Percentiles rank a stretch among this genome's conserved stretches.
Evolutionary conservation across 805 yeast species (phyloP).

Genomic region (Lipomyces starkeyi): DNA sequence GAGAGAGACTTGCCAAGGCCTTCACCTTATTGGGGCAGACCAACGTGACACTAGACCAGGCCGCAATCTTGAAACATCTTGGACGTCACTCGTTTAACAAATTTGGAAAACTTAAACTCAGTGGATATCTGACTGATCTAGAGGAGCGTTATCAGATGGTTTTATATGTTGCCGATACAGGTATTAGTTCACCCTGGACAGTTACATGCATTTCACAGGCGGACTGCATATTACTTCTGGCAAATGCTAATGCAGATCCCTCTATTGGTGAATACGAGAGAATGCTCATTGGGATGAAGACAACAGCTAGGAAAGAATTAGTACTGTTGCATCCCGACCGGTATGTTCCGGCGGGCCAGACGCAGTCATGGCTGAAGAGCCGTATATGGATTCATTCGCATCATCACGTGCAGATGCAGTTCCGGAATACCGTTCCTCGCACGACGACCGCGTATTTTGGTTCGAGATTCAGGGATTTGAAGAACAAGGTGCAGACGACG

Average conservation of each 20-base stretch:
- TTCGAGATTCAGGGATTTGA: slow-evolving; percentile 38
- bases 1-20: slow-evolving; percentile 71
- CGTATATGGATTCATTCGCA: slow-evolving; percentile 92
- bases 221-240: slow-evolving; percentile 87
- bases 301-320: slow-evolving; percentile 86
- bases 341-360: slow-evolving; percentile 82
- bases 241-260: slow-evolving; percentile 78
- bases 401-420: slow-evolving; percentile 83
- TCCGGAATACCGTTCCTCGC: slow-evolving; percentile 36
- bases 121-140: slow-evolving; percentile 87
- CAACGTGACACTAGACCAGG: slow-evolving; percentile 82
- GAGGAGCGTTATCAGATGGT: slow-evolving; percentile 91
- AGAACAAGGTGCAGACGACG: slow-evolving; percentile 43
- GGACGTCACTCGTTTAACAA: slow-evolving; percentile 95
- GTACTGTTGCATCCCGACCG: slow-evolving; percentile 84
- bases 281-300: slow-evolving; percentile 70
- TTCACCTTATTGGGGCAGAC: slow-evolving; percentile 72
- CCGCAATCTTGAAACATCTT: slow-evolving; percentile 75
- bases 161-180: slow-evolving; percentile 85
- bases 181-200: slow-evolving; percentile 86
- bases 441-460: slow-evolving; percentile 25
- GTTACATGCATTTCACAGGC: slow-evolving; percentile 92
- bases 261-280: slow-evolving; percentile 86
- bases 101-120: slow-evolving; percentile 79
- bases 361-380: slow-evolving; percentile 81